Evolutionary conservation across 2,329 filamentous ascomycete species (phyloP), one percentile per base, ranked within the genome.

Genomic region (Fusarium cyanostomum): DNA sequence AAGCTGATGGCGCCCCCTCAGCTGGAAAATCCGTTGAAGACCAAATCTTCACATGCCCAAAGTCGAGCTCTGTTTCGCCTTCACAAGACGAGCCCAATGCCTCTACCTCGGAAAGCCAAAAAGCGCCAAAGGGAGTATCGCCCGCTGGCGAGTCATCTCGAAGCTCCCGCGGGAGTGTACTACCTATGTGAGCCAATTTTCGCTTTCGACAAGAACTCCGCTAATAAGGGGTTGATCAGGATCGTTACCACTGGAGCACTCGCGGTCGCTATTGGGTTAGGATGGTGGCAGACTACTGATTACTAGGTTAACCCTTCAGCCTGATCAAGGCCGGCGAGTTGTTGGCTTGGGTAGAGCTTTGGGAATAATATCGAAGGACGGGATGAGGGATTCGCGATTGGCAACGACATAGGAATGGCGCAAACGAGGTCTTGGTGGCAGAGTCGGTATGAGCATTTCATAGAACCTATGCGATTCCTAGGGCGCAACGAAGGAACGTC

Each of bases 161-260:
- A 37, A 30, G 18, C 24, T 35, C 57, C 10, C 48, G 57, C 30
- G 52, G 57, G 48, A 65, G 30, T 30, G 35, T 66, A 27, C 38
- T 66, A 5, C 65, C 63, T n/a, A 58, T 67, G 68, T 71, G 42
- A 56, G 67, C 55, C n/a, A 10, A 33, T 11, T 24, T 21, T 24
- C 13, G n/a, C 12, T 8, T 8, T 8, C 26, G 13, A 5, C 24
- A 28, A 11, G 18, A 44, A 18, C 26, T 18, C 15, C 8, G 18
- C 61, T 71, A 33, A 71, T 39, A 6, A 39, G 28, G 13, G 8
- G 24, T 13, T 28, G 18, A 8, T 24, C 26, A 72, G 71, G 56
- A 54, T 71, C 12, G 28, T 72, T 35, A 66, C 70, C 41, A 59
- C 70, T 8, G 69, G 71, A n/a, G 61, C 62, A 8, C 44, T 72